Percentiles rank a stretch among this genome's conserved stretches.
Evolutionary conservation across 1,284 basidiomycete genomes (phyloP).

Genomic region (Boletellus deceptivus): DNA sequence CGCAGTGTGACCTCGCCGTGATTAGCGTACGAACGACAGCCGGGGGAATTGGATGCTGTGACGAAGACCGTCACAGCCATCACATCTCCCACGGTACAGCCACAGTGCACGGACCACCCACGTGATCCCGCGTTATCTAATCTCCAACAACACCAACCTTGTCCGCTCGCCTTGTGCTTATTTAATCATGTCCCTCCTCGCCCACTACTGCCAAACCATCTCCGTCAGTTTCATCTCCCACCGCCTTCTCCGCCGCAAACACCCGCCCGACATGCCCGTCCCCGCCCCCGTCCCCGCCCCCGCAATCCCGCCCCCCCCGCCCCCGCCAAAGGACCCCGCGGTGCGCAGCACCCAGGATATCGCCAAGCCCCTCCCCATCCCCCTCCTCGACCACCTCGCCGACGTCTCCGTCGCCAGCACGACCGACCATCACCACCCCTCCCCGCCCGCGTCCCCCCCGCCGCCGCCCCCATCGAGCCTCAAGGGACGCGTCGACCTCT

Average conservation of each 20-base stretch:
- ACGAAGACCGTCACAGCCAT: slow-evolving; percentile 29
- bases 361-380: slow-evolving; percentile 26
- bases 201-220: slow-evolving; percentile 8
- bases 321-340: slow-evolving; percentile 26
- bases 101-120: slow-evolving; percentile 31
- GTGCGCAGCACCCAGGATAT: not conserved
- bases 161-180: not conserved
- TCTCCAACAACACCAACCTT: slow-evolving; percentile 7
- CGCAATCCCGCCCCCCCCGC: slow-evolving; percentile 15
- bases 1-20: slow-evolving; percentile 38
- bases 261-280: slow-evolving; percentile 2
- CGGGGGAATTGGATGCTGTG: slow-evolving; percentile 35
- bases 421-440: slow-evolving; percentile 3
- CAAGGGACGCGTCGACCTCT: slow-evolving; percentile 1
- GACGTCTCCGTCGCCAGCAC: not conserved
- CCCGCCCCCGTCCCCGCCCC: not conserved
- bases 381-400: slow-evolving; percentile 10
- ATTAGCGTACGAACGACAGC: slow-evolving; percentile 39
- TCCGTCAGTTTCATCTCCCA: slow-evolving; percentile 17
- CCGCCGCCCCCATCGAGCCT: slow-evolving; percentile 7
- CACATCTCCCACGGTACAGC: slow-evolving; percentile 28
- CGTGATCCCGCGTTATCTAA: slow-evolving; percentile 16
- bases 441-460: not conserved
- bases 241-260: slow-evolving; percentile 18
- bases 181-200: slow-evolving; percentile 14